A percentile compares a stretch with the other conserved stretches of the same genome.
Conservation (phyloP, 2,329 filamentous ascomycete genomes). For the Phialophora macrospora region DNA sequence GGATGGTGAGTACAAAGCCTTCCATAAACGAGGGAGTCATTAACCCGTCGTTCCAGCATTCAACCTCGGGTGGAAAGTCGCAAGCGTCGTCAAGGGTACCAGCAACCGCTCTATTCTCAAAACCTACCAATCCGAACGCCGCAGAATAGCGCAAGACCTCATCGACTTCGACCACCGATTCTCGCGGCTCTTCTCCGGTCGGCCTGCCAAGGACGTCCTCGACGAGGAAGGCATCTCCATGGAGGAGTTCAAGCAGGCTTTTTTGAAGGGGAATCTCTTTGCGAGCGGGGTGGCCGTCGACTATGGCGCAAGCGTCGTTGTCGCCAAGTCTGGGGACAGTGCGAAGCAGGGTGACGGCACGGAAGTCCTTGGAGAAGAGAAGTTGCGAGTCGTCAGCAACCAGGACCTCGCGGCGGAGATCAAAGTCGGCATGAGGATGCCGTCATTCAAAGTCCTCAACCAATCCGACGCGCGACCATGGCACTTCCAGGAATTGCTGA, state of each 20-base stretch:
- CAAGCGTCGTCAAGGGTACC: constrained; percentile 53
- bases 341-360: constrained; percentile 56
- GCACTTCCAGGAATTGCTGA: constrained; percentile 47
- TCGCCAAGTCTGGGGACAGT: constrained; percentile 58
- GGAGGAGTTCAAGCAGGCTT: constrained; percentile 66
- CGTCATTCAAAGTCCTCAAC: constrained; percentile 45
- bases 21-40: neutral
- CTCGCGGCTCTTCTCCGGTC: constrained; percentile 61
- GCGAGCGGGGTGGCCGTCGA: constrained; percentile 63
- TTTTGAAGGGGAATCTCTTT: constrained; percentile 65
- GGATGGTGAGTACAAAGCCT: constrained; percentile 50
- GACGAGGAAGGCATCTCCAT: constrained; percentile 66
- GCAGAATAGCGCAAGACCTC: constrained; percentile 66
- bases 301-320: constrained; percentile 62
- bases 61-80: constrained; percentile 64
- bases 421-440: constrained; percentile 45
- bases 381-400: constrained; percentile 30
- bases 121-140: constrained; percentile 61
- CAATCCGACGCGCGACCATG: constrained; percentile 48
- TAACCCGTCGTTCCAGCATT: constrained; percentile 45
- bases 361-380: constrained; percentile 45
- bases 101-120: constrained; percentile 51
- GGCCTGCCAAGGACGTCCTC: constrained; percentile 63
- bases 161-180: constrained; percentile 67
- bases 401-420: constrained; percentile 39